Evolutionary conservation across 75 land plant genomes (phyloP).

Genomic region (Pseudotsuga menziesii): DNA sequence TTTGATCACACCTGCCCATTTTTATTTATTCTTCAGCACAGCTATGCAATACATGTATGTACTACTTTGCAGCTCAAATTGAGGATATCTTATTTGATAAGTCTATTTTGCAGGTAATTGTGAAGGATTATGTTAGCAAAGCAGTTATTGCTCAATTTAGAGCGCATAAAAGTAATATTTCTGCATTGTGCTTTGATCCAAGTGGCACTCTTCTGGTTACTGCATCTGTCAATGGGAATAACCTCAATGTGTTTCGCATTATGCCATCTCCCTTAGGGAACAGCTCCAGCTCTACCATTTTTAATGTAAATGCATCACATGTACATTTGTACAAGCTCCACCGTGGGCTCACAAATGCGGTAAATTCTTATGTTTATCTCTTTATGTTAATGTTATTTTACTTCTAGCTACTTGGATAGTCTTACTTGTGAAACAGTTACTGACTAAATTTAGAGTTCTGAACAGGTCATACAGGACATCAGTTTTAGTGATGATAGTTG

Average conservation of each 20-base stretch:
- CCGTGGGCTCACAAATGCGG: slow-evolving; percentile 96
- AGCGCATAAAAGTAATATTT: slow-evolving; percentile 86
- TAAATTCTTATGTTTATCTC: slow-evolving; percentile 20
- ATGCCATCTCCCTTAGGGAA: slow-evolving; percentile 38
- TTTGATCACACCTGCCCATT: too few relatives aligned
- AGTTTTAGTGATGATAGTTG: slow-evolving; percentile 87
- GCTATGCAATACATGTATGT: too few relatives aligned
- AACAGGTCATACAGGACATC: slow-evolving; percentile 95
- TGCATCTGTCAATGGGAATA: slow-evolving; percentile 96
- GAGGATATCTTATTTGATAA: not conserved
- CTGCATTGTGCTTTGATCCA: slow-evolving; percentile 94
- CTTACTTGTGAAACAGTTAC: not conserved
- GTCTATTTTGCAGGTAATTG: slow-evolving; percentile 66
- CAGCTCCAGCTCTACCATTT: slow-evolving; percentile 24
- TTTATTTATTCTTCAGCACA: too few relatives aligned
- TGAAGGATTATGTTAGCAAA: slow-evolving; percentile 79
- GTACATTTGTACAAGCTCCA: slow-evolving; percentile 88
- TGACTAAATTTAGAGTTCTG: not conserved
- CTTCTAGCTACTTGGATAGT: not conserved
- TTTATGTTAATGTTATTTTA: not conserved
- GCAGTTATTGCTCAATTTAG: slow-evolving; percentile 77
- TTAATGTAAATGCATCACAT: slow-evolving; percentile 35
- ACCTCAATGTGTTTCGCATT: slow-evolving; percentile 84
- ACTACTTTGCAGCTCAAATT: not conserved
- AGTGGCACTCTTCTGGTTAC: slow-evolving; percentile 97